Base-by-base conservation (phyloP, 2,329 filamentous ascomycete species). In the Aureobasidium sp. region DNA sequence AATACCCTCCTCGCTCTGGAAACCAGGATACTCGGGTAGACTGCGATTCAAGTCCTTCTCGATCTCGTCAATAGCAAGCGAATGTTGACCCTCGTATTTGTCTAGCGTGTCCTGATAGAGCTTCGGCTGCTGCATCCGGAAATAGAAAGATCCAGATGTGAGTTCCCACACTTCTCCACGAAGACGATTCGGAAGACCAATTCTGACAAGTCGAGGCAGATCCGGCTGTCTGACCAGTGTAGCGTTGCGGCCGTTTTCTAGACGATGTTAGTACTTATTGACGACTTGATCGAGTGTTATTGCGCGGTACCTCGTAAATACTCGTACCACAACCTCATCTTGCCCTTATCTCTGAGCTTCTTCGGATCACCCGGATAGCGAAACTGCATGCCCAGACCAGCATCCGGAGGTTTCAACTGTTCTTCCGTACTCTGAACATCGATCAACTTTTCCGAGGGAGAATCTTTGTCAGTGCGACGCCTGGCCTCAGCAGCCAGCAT, bases 41-140 rank as follows among this genome's bases (percentile, higher is more conserved):
- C 95, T 98, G 71, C 96, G 90, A 79, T 99, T 99, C 58, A 99
- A 82, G 76, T 99, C 96, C 79, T 99, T 99, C 77, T 99, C 96
- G 70, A 99, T 99, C 84, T 99, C 96, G 77, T 99, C 96, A 72
- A 98, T 98, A 51, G 96, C 96, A 67, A 99, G 86, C 15, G 95
- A 98, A 71, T 97, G 93, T 75, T 91, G 88, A 10, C 96, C 96
- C 9, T 91, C 88, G 72, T 91, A 95, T 75, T 96, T 95, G 60
- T 88, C 84, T 51, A 99, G 82, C 0, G 95, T 98, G 66, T 99
- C 93, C 51, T 87, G 82, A 74, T 95, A 99, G 7, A 95, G 82
- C 15, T 89, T 92, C 1, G 96, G 96, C 66, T 92, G 93, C 74
- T 97, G 92, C 18, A 99, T 85, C 33, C 95, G 90, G 66, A 97